A percentile compares a stretch with the other conserved stretches of the same genome.
Evolutionary conservation across 108 stramenopile genomes (phyloP).

Genomic region (Fistulifera solaris): DNA sequence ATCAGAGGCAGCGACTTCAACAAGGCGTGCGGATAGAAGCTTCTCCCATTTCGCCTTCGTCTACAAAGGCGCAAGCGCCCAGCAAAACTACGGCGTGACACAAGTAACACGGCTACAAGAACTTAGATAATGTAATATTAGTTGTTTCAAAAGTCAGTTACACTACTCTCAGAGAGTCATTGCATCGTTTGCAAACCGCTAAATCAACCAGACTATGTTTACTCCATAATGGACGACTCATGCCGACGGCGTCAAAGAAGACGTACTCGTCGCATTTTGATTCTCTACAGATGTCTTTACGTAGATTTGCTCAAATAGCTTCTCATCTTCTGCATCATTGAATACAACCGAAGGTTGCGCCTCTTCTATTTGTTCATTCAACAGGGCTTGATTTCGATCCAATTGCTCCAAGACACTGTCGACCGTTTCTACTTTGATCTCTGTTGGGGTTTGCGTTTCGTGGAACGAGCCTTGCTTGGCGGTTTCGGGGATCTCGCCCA

Average conservation of each 20-base stretch:
- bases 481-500: constrained; percentile 73
- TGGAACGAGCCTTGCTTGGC: constrained; percentile 62
- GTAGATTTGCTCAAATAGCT: constrained; percentile 14
- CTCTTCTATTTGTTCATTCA: constrained; percentile 45
- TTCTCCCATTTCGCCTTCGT: too few relatives aligned
- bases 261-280: background rate
- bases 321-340: constrained; percentile 25
- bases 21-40: too few relatives aligned
- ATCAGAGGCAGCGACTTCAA: too few relatives aligned
- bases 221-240: background rate
- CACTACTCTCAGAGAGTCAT: too few relatives aligned
- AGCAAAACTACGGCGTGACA: too few relatives aligned
- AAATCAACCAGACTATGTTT: too few relatives aligned
- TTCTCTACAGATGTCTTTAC: constrained; percentile 3
- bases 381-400: constrained; percentile 27
- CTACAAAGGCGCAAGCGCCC: too few relatives aligned
- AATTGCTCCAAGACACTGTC: background rate
- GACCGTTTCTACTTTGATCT: background rate
- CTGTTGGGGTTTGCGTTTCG: constrained; percentile 2
- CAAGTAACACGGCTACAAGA: too few relatives aligned
- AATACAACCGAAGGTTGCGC: constrained; percentile 20
- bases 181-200: too few relatives aligned
- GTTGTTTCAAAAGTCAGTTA: too few relatives aligned
- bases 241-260: background rate
- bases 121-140: too few relatives aligned